These are phyloP conservation scores for Chloromonas sp. DNA, from an alignment of 163 green algal genomes.

Conservation along the genomic window DNA sequence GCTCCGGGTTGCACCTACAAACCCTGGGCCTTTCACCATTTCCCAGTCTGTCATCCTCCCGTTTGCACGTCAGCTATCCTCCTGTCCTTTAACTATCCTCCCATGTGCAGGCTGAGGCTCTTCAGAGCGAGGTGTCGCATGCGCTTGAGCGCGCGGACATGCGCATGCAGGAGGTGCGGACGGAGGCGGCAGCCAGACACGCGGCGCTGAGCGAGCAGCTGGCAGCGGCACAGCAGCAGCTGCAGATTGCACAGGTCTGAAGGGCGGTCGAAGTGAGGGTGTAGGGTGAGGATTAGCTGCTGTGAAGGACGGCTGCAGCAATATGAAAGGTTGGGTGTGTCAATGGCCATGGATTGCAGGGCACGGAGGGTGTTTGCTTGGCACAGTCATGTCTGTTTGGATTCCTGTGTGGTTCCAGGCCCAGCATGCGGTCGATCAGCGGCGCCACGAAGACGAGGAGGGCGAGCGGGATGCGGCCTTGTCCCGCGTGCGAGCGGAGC, in stretches of 20 bases:
- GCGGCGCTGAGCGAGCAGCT: slow-evolving; percentile 9
- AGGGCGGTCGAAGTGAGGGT: too few species aligned
- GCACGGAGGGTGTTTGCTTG: too few species aligned
- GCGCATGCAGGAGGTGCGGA: slow-evolving; percentile 3
- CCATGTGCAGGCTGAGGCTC: slow-evolving; percentile 13
- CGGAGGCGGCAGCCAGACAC: slow-evolving; percentile 3
- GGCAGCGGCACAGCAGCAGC: background rate
- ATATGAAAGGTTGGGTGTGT: too few species aligned
- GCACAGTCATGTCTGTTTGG: too few species aligned
- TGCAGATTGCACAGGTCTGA: slow-evolving; percentile 6
- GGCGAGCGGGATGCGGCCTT: background rate
- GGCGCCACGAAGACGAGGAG: background rate
- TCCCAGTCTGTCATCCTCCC: too few species aligned
- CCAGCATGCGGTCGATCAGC: background rate
- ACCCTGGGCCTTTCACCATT: too few species aligned
- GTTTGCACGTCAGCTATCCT: background rate
- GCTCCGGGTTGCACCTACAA: background rate
- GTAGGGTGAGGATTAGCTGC: too few species aligned
- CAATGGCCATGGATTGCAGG: too few species aligned
- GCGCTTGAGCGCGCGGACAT: slow-evolving; percentile 20
- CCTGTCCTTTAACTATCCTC: background rate
- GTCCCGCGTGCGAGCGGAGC: background rate
- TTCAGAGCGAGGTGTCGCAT: slow-evolving; percentile 15
- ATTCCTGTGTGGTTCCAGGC: background rate
- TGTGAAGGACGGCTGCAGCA: too few species aligned